Base-by-base conservation (phyloP, 2,329 filamentous ascomycete genomes). In the Fusarium clavum region DNA sequence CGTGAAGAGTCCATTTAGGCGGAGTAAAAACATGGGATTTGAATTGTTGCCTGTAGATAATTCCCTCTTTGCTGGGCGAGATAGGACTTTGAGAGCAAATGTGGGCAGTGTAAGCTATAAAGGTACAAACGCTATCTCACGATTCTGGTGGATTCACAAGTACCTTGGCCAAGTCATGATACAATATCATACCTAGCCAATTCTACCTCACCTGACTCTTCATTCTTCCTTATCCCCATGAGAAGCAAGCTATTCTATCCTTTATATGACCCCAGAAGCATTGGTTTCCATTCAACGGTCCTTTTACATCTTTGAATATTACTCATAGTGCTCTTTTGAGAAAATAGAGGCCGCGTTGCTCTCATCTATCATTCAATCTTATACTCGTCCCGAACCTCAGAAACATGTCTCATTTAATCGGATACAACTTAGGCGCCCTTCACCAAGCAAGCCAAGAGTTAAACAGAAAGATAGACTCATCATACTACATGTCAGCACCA, bases 351-450 rank as follows among this genome's bases (percentile, higher is more conserved):
- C n/a, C 12, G 9, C 10, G 12, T 13, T 43, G 9, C 24, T n/a
- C 27, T 40, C 22, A 52, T 16, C 8, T 11, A 38, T 25, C 13
- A 14, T 51, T 14, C 22, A 51, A 51, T 32, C 49, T 38, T 6
- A 56, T 24, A 61, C 30, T n/a, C 9, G 14, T 12, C 9, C 12
- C 16, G 20, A 13, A 30, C 34, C 40, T 3, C 20, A 46, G 18
- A n/a, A 38, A 22, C 38, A 71, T 71, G 69, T 71, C 69, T 6
- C 63, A 72, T 14, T 24, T 72, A 14, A 58, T 72, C 62, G 59
- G 56, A 22, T 61, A 63, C 10, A 61, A 72, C 12, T 20, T 51
- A n/a, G 45, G 29, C 4, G 34, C 49, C 16, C 70, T 72, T 22
- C 70, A 72, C 8, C 29, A 45, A 18, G 44, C 57, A 45, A 60